Evolutionary conservation across 257 asterid genomes (phyloP), one percentile per base, ranked within the genome.

Genomic region (Prunella vulgaris): DNA sequence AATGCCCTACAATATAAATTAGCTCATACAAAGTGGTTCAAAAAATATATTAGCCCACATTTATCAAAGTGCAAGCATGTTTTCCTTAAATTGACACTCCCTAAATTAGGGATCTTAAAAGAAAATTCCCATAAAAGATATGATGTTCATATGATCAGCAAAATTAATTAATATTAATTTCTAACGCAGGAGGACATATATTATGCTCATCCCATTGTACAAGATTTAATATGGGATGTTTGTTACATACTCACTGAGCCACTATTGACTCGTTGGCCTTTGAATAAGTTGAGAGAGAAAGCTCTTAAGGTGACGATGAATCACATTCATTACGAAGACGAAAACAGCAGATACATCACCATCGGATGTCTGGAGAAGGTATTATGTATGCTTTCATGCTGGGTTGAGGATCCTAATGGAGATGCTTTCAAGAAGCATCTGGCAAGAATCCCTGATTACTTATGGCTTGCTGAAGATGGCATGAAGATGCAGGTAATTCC

Each of bases 391-490:
- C 65, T 88, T 75, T 89, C 93, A 3, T 88, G 96, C 49, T 88
- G 96, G 96, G 89, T 79, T 27, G 93, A 88, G 78, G 89, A 88
- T 70, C 96, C 93, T 0, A 73, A 88, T 12, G 89, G 96, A 5
- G 89, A 88, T 66, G 84, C 75, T 72, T 86, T 86, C 89, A 86
- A 84, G 85, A 86, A 86, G 48, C 93, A 88, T 79, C 88, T 86
- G 0, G 90, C 86, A 1, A 76, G 93, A 63, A 81, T 88, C 70
- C 93, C 93, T 2, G 96, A 88, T 67, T 86, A 86, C 30, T 20
- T 88, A 5, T 88, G 93, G 96, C 76, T 88, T 33, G 93, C 88
- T 0, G 96, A 88, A 77, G 96, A 88, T 77, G 93, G 96, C 59
- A 83, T 88, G 96, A 88, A 88, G 60, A 83, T 88, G 93, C 93